These are phyloP conservation scores for Rhynchosporium secalis DNA, from an alignment of 2,329 filamentous ascomycete genomes.

Conservation along the genomic window DNA sequence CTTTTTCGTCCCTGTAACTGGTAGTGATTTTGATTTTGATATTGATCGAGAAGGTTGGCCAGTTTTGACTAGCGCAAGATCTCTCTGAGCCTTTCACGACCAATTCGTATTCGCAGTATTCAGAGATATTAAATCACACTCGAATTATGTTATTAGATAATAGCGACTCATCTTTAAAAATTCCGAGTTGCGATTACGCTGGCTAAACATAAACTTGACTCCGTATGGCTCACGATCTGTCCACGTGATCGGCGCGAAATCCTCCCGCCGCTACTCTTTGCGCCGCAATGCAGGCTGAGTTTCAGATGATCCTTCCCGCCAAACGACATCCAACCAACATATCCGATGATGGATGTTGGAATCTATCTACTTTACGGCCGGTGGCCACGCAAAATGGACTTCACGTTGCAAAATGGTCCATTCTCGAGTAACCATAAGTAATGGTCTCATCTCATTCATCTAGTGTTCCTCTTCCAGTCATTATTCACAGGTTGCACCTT, in stretches of 20 bases:
- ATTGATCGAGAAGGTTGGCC: background rate
- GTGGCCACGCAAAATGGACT: background rate
- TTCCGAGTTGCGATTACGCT: background rate
- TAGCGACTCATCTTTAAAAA: background rate
- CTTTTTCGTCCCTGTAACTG: background rate
- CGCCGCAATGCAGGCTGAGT: slow-evolving; percentile 7
- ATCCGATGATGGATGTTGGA: slow-evolving; percentile 6
- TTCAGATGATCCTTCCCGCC: slow-evolving; percentile 1
- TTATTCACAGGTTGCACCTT: background rate
- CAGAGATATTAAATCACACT: background rate
- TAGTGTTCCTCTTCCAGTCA: background rate
- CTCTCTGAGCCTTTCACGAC: background rate
- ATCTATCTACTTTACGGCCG: slow-evolving; percentile 5
- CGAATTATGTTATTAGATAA: no score
- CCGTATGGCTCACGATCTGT: background rate
- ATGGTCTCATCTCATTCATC: background rate
- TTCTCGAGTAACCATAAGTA: slow-evolving; percentile 11
- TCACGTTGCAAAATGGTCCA: slow-evolving; percentile 1
- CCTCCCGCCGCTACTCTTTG: background rate
- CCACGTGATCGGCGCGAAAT: slow-evolving; percentile 4
- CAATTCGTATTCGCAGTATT: no score
- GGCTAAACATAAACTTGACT: background rate
- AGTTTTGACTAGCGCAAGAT: background rate
- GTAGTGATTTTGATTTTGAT: background rate
- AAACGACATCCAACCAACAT: slow-evolving; percentile 10